Percentiles rank a stretch among this genome's conserved stretches.
Evolutionary conservation across 1,284 basidiomycete species (phyloP).

Genomic region (Leucoagaricus sp.): DNA sequence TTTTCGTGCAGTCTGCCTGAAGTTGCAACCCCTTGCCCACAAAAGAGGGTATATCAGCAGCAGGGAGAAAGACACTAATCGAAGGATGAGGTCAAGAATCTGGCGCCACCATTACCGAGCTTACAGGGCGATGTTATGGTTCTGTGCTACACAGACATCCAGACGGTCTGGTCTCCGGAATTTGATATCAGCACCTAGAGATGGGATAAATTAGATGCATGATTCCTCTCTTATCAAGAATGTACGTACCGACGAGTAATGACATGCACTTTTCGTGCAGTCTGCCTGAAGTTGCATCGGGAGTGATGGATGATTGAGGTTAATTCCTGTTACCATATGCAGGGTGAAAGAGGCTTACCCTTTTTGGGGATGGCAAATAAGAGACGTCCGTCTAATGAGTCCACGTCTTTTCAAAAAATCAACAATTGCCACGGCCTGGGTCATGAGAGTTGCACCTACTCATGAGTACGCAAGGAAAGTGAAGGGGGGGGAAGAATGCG

Average conservation of each 20-base stretch:
- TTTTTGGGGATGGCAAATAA: slow-evolving; percentile 99
- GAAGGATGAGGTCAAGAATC: background rate
- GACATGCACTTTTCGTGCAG: slow-evolving; percentile 93
- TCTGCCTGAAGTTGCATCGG: slow-evolving; percentile 55
- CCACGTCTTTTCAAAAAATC: slow-evolving; percentile 38
- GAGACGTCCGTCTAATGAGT: slow-evolving; percentile 63
- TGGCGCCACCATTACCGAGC: background rate
- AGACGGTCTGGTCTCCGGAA: slow-evolving; percentile 89
- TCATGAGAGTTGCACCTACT: slow-evolving; percentile 10
- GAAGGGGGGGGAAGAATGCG: slow-evolving; percentile 1
- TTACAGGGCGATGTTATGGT: slow-evolving; percentile 80
- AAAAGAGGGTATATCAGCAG: slow-evolving; percentile 97
- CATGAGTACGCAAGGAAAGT: slow-evolving; percentile 13
- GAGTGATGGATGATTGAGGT: slow-evolving; percentile 7
- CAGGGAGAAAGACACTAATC: slow-evolving; percentile 91
- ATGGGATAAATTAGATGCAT: too few relatives aligned
- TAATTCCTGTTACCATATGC: slow-evolving; percentile 3
- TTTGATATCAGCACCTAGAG: slow-evolving; percentile 92
- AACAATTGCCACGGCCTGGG: background rate
- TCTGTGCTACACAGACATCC: slow-evolving; percentile 91
- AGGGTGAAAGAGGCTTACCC: slow-evolving; percentile 53
- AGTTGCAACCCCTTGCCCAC: slow-evolving; percentile 83
- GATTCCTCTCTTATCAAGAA: too few relatives aligned
- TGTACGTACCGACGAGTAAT: slow-evolving; percentile 78
- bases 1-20: slow-evolving; percentile 91